Evolutionary conservation across 768 basidiomycete species (phyloP), one percentile per base, ranked within the genome.

Genomic region (Pholiota conissans): DNA sequence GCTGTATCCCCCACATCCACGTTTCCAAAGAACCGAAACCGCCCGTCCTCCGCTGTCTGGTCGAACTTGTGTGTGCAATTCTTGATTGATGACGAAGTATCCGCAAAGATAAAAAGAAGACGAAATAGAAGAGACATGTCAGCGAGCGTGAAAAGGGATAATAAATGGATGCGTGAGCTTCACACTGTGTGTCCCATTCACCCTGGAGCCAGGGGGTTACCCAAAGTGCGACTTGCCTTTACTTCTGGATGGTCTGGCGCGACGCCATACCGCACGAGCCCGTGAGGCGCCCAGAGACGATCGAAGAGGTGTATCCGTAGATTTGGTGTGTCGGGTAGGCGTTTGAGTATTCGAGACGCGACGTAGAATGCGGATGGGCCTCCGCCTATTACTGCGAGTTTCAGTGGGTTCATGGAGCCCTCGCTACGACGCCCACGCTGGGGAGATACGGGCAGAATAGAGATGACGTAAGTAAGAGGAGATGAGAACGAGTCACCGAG

Each of bases 161-260:
- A 55, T 13, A 46, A 14, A 22, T 27, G 27, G 45, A 40, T 35
- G 52, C n/a, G 40, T 55, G 55, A 60, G n/a, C n/a, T 40, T 52
- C 39, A 51, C 48, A 53, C 18, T 53, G 37, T 22, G 28, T 35
- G 47, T 18, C 39, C 49, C 11, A 11, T 45, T 24, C 42, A 45
- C 42, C 42, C 20, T 45, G 7, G 7, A 22, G 42, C 42, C 42
- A 20, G 37, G 16, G 37, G 16, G n/a, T 39, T 6, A n/a, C 37
- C 37, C n/a, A 18, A 39, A 45, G 3, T 24, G 18, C 42, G 51
- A 61, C 63, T 69, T 63, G 73, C 96, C 84, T 98, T 99, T 71
- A 98, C 95, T 76, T 98, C 96, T 9, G 97, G 94, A 72, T 98
- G 96, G 75, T 98, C 96, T 42, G 96, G 96, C 10, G 97, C 96